Base-by-base conservation (phyloP, 306 rosid species). In the Acacia acuminata region DNA sequence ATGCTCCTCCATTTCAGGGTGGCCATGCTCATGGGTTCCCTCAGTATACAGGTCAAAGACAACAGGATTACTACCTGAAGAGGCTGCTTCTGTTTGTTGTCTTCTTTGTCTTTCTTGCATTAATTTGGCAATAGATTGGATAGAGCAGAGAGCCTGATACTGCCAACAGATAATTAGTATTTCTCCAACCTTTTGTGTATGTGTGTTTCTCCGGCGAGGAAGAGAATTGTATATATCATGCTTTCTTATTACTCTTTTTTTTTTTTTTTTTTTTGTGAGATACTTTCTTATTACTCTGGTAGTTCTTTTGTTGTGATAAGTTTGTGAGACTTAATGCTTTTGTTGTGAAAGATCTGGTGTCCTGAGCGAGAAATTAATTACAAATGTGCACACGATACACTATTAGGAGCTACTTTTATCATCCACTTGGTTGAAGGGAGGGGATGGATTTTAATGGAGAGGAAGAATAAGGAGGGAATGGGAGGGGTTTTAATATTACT, bases 21-120 rank as follows among this genome's bases (percentile, higher is more conserved):
- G 86, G 86, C 71, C 85, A 84, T 88, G 78, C 60, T 73, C 94
- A 85, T 88, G 82, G 93, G 77, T 79, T 76, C 85, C 86, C 81
- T 79, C 81, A 68, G 69, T 92, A 76, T 70, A 45, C 83, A 7
- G 87, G 90, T 70, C 94, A 85, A 73, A 78, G 97, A 56, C 97
- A 90, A 66, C 97, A 91, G 69, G 98, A 94, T 84, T 85, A 90
- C 84, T 84, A 80, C 80, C 88, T 92, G 82, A 94, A 92, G 87
- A 85, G 84, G 90, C 87, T 94, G 86, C 88, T 92, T 81, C 13
- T 92, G 65, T 34, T 91, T 56, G 82, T 94, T 76, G 84, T 77
- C 17, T 50, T 92, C 10, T 90, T 89, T 65, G 97, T 84, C 50
- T 58, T 94, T 73, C 69, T 94, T 73, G 93, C 93, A 77, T 85